Conservation (phyloP, 169 alveolate species). For the Cryptosporidium ryanae region DNA sequence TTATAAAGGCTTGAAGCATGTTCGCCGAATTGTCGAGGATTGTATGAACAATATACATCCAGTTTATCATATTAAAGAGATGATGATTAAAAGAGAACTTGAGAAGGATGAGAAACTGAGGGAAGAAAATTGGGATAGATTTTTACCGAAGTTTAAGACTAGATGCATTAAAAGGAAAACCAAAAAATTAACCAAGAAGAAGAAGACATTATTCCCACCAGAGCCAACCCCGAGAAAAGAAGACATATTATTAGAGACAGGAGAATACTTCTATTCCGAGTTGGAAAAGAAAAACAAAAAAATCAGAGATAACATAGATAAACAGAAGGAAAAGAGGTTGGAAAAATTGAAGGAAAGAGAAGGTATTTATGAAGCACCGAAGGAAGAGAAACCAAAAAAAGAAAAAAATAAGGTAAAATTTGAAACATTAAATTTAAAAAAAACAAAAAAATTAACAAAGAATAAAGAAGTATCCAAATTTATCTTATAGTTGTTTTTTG, state of each 20-base stretch:
- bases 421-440: not conserved
- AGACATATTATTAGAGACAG: conserved; percentile 96
- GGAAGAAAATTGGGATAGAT: conserved; percentile 96
- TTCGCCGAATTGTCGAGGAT: conserved; percentile 95
- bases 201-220: conserved; percentile 94
- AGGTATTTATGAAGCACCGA: conserved; percentile 10
- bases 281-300: conserved; percentile 77
- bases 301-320: conserved; percentile 34
- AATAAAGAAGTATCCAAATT: not conserved
- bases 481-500: conserved; percentile 9
- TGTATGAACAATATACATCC: conserved; percentile 99
- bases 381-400: not conserved
- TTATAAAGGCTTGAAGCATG: conserved; percentile 92
- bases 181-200: conserved; percentile 84
- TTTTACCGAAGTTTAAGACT: conserved; percentile 98
- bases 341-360: conserved; percentile 22
- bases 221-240: conserved; percentile 96
- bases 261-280: conserved; percentile 94
- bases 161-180: conserved; percentile 90
- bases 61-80: conserved; percentile 97
- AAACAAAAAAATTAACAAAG: not conserved
- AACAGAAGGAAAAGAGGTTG: conserved; percentile 67
- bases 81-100: conserved; percentile 98
- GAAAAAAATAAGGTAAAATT: not conserved
- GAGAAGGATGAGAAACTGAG: conserved; percentile 93